phyloP scores from a whole-genome alignment of 169 alveolate genomes.

The Plasmodium chabaudi region DNA sequence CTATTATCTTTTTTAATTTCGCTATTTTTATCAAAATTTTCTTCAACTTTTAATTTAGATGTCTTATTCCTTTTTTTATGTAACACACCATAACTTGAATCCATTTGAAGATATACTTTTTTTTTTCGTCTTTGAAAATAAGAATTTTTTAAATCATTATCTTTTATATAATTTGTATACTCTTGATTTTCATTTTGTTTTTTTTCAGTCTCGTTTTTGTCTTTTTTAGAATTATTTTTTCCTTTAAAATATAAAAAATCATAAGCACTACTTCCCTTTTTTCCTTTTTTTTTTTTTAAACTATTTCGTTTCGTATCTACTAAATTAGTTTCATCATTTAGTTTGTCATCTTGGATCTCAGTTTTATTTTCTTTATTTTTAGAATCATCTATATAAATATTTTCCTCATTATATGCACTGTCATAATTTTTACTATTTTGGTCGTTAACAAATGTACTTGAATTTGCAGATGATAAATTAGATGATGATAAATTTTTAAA shows the following conservation, averaged over 20 bases:
- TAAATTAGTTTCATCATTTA: neutral
- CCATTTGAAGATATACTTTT: slow-evolving; percentile 45
- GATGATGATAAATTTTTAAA: slow-evolving; percentile 51
- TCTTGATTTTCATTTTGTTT: neutral
- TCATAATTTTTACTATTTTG: slow-evolving; percentile 4
- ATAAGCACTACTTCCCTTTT: slow-evolving; percentile 27
- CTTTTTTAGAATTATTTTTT: slow-evolving; percentile 19
- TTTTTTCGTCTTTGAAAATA: slow-evolving; percentile 32
- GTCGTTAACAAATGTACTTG: slow-evolving; percentile 12
- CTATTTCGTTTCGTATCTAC: neutral
- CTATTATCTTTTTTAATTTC: neutral
- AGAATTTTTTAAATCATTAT: slow-evolving; percentile 31
- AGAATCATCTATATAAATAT: neutral
- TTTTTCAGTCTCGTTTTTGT: neutral
- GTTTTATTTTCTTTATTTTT: neutral
- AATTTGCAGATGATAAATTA: slow-evolving; percentile 30
- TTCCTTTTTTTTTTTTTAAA: neutral
- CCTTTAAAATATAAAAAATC: slow-evolving; percentile 51
- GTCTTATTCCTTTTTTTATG: slow-evolving; percentile 31
- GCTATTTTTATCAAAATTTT: neutral
- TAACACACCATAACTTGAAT: slow-evolving; percentile 45
- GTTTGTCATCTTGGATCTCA: neutral
- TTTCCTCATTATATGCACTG: neutral
- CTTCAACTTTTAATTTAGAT: neutral
- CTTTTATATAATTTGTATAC: slow-evolving; percentile 15